Conservation (phyloP, 2,329 filamentous ascomycete species). For the Epichloe elymi region DNA sequence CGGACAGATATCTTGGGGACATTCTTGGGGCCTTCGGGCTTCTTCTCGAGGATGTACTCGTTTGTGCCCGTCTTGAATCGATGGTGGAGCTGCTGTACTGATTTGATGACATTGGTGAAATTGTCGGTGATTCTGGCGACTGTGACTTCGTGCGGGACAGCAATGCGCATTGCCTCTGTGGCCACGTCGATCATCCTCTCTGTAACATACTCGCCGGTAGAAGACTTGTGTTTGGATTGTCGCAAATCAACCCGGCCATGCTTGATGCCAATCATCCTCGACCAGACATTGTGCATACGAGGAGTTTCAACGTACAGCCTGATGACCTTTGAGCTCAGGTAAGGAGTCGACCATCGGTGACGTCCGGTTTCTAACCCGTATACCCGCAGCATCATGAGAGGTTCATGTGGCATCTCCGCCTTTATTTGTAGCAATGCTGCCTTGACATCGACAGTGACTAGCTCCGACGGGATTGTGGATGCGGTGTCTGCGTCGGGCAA, state of each 20-base stretch:
- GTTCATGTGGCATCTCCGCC: conserved; percentile 75
- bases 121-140: conserved; percentile 92
- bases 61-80: conserved; percentile 79
- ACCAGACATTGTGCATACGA: conserved; percentile 72
- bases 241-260: conserved; percentile 68
- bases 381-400: conserved; percentile 81
- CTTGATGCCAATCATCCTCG: conserved; percentile 73
- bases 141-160: conserved; percentile 81
- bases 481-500: conserved; percentile 18
- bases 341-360: conserved; percentile 79
- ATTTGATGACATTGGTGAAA: conserved; percentile 74
- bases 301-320: conserved; percentile 84
- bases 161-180: conserved; percentile 74
- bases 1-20: conserved; percentile 78
- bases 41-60: conserved; percentile 77
- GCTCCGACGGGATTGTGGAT: conserved; percentile 37
- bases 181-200: conserved; percentile 76
- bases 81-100: conserved; percentile 81
- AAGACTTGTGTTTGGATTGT: conserved; percentile 57
- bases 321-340: conserved; percentile 60
- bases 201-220: conserved; percentile 43
- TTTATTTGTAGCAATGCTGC: conserved; percentile 76
- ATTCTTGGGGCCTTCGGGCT: conserved; percentile 70
- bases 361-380: conserved; percentile 71
- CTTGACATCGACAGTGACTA: conserved; percentile 72